Evolutionary conservation across 495 filamentous ascomycete species (phyloP).

Genomic region (Niebla homalea): DNA sequence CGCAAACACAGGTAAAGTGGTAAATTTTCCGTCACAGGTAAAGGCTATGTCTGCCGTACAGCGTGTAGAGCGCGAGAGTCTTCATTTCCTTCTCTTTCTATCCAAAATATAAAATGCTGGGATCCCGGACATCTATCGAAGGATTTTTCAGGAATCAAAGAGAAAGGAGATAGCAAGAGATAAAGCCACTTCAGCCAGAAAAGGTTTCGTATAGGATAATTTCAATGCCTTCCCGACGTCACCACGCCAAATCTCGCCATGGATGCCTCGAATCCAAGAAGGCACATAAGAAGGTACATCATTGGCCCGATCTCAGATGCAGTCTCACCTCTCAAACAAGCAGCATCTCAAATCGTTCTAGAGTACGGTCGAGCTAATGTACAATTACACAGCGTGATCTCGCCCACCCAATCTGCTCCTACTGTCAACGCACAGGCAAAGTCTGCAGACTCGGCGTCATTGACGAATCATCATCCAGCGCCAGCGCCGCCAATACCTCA

Average conservation of each 20-base stretch:
- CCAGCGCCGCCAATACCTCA: neutral
- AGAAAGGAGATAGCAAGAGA: constrained; percentile 24
- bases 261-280: constrained; percentile 3
- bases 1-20: too few species aligned
- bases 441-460: neutral
- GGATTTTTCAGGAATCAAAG: neutral
- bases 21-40: too few species aligned
- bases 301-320: too few species aligned
- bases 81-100: too few species aligned
- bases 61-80: too few species aligned
- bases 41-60: too few species aligned
- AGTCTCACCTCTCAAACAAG: too few species aligned
- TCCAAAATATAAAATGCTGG: neutral
- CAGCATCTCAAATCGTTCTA: neutral
- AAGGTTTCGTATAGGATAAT: neutral
- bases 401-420: neutral
- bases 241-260: constrained; percentile 2
- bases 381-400: neutral
- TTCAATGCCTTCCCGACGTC: constrained; percentile 2
- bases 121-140: neutral
- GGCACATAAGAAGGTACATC: constrained; percentile 1
- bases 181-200: constrained; percentile 15
- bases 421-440: neutral
- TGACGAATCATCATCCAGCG: neutral
- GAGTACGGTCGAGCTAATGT: neutral